A percentile compares a stretch with the other conserved stretches of the same genome.
Evolutionary conservation across 1,284 basidiomycete genomes (phyloP).

Genomic region (Ceratobasidium theobromae): DNA sequence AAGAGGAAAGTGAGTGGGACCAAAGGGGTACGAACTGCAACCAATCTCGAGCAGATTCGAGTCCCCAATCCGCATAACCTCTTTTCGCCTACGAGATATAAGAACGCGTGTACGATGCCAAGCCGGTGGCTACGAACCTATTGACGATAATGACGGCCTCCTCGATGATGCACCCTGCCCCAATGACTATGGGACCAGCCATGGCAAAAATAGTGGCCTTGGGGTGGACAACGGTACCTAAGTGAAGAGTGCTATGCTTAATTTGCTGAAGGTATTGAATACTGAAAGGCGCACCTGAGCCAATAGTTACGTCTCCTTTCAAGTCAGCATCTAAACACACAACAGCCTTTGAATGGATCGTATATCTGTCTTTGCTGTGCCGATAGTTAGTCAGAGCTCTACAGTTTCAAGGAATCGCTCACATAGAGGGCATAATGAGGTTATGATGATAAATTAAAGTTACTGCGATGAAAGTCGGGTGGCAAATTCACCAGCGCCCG

Average conservation of each 20-base stretch:
- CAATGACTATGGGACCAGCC: conserved; percentile 84
- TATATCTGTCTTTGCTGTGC: conserved; percentile 69
- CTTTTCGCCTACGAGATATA: conserved; percentile 56
- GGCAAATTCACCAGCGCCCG: conserved; percentile 3
- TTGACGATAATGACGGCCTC: conserved; percentile 88
- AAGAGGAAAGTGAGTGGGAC: neutral
- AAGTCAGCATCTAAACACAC: conserved; percentile 87
- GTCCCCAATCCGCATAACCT: conserved; percentile 89
- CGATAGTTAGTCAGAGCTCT: neutral
- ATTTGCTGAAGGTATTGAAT: neutral
- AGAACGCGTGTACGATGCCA: neutral
- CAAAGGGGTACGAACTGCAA: conserved; percentile 60
- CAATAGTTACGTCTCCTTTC: conserved; percentile 88
- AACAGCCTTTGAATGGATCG: conserved; percentile 77
- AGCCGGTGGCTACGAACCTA: conserved; percentile 49
- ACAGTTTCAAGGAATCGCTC: neutral
- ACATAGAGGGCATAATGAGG: conserved; percentile 26
- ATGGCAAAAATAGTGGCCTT: conserved; percentile 88
- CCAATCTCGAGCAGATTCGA: conserved; percentile 92
- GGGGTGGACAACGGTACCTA: conserved; percentile 87
- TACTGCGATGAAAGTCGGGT: conserved; percentile 2
- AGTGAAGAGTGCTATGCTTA: neutral
- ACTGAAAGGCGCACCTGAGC: conserved; percentile 55
- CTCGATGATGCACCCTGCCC: conserved; percentile 86
- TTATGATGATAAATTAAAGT: too few species aligned